phyloP scores from a whole-genome alignment of 139 green algal species.

The Chlorella sp. region DNA sequence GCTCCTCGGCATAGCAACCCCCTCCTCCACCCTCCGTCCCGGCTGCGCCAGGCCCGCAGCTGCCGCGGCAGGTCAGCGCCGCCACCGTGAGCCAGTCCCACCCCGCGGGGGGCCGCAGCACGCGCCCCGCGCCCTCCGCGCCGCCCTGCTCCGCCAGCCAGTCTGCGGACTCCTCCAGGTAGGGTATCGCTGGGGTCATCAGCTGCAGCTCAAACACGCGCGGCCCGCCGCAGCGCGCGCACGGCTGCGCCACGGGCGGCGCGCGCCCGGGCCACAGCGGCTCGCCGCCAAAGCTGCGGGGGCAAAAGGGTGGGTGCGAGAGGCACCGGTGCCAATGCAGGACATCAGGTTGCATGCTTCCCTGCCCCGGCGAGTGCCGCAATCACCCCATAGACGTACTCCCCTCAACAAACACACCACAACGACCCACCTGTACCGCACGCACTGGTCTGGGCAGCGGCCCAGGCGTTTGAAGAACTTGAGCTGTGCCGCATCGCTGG shows the following conservation, averaged over 20 bases:
- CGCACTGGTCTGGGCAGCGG: slow-evolving; percentile 64
- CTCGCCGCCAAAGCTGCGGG: slow-evolving; percentile 30
- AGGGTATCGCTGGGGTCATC: slow-evolving; percentile 59
- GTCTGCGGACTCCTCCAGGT: slow-evolving; percentile 58
- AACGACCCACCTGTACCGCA: slow-evolving; percentile 37
- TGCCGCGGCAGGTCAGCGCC: slow-evolving; percentile 51
- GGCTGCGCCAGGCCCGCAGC: slow-evolving; percentile 9
- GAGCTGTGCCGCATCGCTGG: too few relatives aligned
- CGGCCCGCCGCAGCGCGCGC: slow-evolving; percentile 38
- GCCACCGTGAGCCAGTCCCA: slow-evolving; percentile 70
- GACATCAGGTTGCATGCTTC: too few relatives aligned
- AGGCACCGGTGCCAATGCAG: too few relatives aligned
- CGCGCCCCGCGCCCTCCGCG: background rate
- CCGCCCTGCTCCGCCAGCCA: slow-evolving; percentile 26
- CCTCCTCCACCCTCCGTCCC: background rate
- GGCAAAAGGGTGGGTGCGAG: too few relatives aligned
- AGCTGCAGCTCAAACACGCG: slow-evolving; percentile 69
- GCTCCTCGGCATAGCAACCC: too few relatives aligned
- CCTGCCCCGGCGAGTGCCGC: too few relatives aligned
- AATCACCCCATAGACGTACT: too few relatives aligned
- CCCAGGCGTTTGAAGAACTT: slow-evolving; percentile 62
- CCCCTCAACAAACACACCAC: background rate
- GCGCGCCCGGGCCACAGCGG: slow-evolving; percentile 46
- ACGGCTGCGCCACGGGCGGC: slow-evolving; percentile 26
- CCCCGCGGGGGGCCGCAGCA: slow-evolving; percentile 41